These are phyloP conservation scores for Candida koratica DNA, from an alignment of 805 yeast species.

Conservation along the genomic window DNA sequence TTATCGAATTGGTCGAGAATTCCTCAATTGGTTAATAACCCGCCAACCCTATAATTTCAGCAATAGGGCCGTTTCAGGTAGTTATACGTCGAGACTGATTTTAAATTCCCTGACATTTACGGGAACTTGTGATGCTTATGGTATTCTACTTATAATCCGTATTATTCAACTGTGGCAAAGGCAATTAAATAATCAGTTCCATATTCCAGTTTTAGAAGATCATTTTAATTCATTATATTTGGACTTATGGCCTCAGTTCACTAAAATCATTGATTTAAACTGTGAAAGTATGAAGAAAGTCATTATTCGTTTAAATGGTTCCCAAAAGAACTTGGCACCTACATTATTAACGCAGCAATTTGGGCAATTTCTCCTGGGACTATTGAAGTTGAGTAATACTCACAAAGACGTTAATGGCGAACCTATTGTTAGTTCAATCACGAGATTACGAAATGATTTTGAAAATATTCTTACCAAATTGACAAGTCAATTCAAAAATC, in stretches of 20 bases:
- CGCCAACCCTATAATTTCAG: constrained; percentile 32
- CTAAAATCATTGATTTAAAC: constrained; percentile 69
- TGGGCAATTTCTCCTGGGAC: constrained; percentile 65
- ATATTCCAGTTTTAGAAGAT: constrained; percentile 67
- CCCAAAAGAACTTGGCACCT: constrained; percentile 36
- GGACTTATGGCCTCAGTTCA: constrained; percentile 83
- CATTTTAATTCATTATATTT: constrained; percentile 64
- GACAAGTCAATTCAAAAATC: constrained; percentile 41
- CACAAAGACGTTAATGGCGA: constrained; percentile 42
- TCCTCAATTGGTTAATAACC: constrained; percentile 41
- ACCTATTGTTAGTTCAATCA: constrained; percentile 68
- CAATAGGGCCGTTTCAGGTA: constrained; percentile 39
- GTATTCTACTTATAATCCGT: constrained; percentile 71
- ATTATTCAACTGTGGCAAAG: constrained; percentile 61
- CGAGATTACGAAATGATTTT: constrained; percentile 70
- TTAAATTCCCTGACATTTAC: constrained; percentile 21
- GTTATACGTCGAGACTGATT: constrained; percentile 20
- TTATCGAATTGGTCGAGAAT: constrained; percentile 43
- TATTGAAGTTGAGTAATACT: constrained; percentile 49
- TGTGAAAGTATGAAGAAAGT: constrained; percentile 62
- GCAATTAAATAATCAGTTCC: constrained; percentile 60
- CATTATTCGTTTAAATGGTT: constrained; percentile 12
- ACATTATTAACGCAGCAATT: constrained; percentile 72
- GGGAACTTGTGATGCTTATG: constrained; percentile 67
- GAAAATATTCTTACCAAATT: constrained; percentile 75